Conservation (phyloP, 2,329 filamentous ascomycete species). For the Aureobasidium lini region DNA sequence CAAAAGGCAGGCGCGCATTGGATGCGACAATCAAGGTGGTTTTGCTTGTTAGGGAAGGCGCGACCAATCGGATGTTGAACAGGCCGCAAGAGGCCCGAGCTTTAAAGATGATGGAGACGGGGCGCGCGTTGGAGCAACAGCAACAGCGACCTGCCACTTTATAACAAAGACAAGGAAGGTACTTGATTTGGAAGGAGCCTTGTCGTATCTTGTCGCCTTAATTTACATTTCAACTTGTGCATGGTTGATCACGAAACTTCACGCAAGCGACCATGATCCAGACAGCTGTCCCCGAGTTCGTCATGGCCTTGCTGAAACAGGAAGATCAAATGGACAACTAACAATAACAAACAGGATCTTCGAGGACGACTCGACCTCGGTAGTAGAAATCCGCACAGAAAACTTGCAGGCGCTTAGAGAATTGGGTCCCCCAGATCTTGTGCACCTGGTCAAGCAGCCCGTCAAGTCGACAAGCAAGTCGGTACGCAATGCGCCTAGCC, state of each 20-base stretch:
- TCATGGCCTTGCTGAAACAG: neutral
- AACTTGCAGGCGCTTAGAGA: conserved; percentile 78
- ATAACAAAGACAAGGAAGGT: neutral
- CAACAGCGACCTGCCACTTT: neutral
- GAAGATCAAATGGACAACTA: neutral
- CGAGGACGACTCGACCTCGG: conserved; percentile 85
- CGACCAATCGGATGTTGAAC: neutral
- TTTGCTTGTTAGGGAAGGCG: neutral
- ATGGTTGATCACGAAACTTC: neutral
- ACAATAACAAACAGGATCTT: conserved; percentile 59
- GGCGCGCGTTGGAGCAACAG: neutral
- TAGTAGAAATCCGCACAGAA: conserved; percentile 87
- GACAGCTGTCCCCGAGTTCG: conserved; percentile 38
- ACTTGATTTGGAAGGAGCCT: neutral
- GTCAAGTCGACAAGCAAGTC: conserved; percentile 51
- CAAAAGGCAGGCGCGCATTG: neutral
- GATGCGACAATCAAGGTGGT: neutral
- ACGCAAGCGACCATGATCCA: conserved; percentile 29
- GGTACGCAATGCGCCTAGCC: conserved; percentile 31
- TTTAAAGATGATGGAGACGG: neutral
- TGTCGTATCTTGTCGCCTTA: neutral
- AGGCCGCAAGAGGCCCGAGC: neutral
- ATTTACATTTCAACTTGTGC: neutral
- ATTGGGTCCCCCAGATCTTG: conserved; percentile 89
- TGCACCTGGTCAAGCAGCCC: conserved; percentile 80